phyloP scores from a whole-genome alignment of 176 grass and related monocot genomes.

The Ananas comosus region DNA sequence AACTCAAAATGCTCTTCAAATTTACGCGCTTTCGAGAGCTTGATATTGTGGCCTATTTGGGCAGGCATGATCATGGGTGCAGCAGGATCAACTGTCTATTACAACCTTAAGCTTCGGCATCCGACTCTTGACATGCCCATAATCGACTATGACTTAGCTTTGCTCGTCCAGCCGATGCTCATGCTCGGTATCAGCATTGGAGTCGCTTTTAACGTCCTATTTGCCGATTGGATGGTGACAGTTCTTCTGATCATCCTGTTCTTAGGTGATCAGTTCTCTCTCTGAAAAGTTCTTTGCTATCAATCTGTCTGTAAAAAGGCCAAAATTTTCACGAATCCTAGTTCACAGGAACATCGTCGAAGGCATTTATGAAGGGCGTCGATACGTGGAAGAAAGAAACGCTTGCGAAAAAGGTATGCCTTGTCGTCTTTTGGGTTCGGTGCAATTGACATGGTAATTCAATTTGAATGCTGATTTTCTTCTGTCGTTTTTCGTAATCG shows the following conservation, averaged over 20 bases:
- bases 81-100: constrained; percentile 69
- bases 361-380: constrained; percentile 77
- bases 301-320: background rate
- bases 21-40: too few relatives aligned
- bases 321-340: background rate
- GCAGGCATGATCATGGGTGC: constrained; percentile 91
- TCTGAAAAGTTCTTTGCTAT: background rate
- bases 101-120: constrained; percentile 84
- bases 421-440: constrained; percentile 8
- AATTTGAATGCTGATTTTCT: background rate
- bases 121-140: constrained; percentile 69
- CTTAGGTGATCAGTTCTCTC: constrained; percentile 37
- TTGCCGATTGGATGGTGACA: constrained; percentile 87
- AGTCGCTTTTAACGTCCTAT: constrained; percentile 77
- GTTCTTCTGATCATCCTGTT: constrained; percentile 79
- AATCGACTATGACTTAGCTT: constrained; percentile 80
- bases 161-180: constrained; percentile 90
- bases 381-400: constrained; percentile 97
- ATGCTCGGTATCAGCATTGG: constrained; percentile 97
- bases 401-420: constrained; percentile 43
- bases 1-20: too few relatives aligned
- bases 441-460: background rate
- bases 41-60: background rate
- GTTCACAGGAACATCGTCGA: constrained; percentile 64
- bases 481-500: constrained; percentile 8